Conservation (phyloP, 192 early-diverging fungal genomes). For the Pilobolus umbonatus region DNA sequence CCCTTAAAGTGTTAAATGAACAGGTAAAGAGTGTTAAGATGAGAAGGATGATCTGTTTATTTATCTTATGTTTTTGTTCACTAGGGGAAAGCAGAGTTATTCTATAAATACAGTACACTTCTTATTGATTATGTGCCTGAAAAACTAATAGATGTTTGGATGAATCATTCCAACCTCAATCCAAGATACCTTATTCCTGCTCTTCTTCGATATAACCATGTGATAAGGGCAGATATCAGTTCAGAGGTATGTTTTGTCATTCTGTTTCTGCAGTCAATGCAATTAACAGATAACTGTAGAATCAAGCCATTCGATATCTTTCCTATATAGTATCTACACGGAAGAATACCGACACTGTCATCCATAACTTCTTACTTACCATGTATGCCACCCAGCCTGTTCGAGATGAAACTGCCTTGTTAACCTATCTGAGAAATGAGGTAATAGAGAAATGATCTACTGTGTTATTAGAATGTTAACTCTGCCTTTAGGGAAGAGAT, state of each 20-base stretch:
- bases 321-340: conserved; percentile 72
- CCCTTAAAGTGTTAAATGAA: conserved; percentile 70
- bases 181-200: conserved; percentile 83
- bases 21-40: conserved; percentile 46
- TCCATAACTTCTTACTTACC: conserved; percentile 91
- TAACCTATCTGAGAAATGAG: conserved; percentile 71
- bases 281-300: conserved; percentile 40
- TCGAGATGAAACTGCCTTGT: conserved; percentile 62
- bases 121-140: conserved; percentile 81
- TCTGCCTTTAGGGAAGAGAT: conserved; percentile 64
- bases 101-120: conserved; percentile 80
- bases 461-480: background rate
- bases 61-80: background rate
- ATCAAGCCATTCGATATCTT: conserved; percentile 88
- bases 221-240: conserved; percentile 22
- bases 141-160: conserved; percentile 81
- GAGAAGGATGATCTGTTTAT: background rate
- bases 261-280: too few species aligned
- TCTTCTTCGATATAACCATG: conserved; percentile 73
- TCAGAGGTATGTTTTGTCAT: conserved; percentile 25
- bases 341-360: conserved; percentile 76
- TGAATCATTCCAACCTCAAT: conserved; percentile 75
- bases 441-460: conserved; percentile 26
- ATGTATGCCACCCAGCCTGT: conserved; percentile 66
- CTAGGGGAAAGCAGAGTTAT: conserved; percentile 66